Evolutionary conservation across 2,329 filamentous ascomycete genomes (phyloP), one percentile per base, ranked within the genome.

Genomic region (Bipolaris bicolor): DNA sequence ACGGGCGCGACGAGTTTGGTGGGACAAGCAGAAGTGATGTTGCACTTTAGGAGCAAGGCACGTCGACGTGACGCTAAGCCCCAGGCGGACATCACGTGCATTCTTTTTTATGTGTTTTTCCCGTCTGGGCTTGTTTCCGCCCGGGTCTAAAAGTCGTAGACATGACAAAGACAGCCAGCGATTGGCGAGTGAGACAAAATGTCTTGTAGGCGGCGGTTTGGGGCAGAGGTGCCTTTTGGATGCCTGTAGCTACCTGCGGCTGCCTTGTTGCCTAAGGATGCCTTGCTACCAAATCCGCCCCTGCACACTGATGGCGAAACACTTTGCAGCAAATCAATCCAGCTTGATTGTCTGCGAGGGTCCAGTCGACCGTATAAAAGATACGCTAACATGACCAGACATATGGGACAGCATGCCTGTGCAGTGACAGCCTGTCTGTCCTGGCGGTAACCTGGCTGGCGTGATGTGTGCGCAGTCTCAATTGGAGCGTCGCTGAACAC

Each of bases 241-340:
- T 64, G 61, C 66, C 64, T 65, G 50, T 43, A 41, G 62, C 51
- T 74, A 67, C 70, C 71, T 75, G 57, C 62, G 64, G 72, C 64
- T 75, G 71, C 73, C 73, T 75, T 49, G 50, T 18, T 36, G 52
- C 52, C 45, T 60, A 51, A 63, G 54, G 52, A 51, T 55, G 52
- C 63, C 60, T 49, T 60, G 65, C 66, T 67, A 56, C 62, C 36
- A 48, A 43, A 49, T 11, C 33, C 56, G 29, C 41, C 49, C 45
- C 53, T 37, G 36, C 39, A 22, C 37, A 34, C 22, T 34, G 24
- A 46, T 36, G 24, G 22, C 61, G 65, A 67, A 63, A 68, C 66
- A 58, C 36, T 52, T 60, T 24, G 9, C n/a, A 34, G 24, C 31
- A 45, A 29, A 31, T n/a, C n/a, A 45, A 16, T 18, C 16, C 13